Evolutionary conservation across 2,329 filamentous ascomycete genomes (phyloP).

Genomic region (Elsinoe australis): DNA sequence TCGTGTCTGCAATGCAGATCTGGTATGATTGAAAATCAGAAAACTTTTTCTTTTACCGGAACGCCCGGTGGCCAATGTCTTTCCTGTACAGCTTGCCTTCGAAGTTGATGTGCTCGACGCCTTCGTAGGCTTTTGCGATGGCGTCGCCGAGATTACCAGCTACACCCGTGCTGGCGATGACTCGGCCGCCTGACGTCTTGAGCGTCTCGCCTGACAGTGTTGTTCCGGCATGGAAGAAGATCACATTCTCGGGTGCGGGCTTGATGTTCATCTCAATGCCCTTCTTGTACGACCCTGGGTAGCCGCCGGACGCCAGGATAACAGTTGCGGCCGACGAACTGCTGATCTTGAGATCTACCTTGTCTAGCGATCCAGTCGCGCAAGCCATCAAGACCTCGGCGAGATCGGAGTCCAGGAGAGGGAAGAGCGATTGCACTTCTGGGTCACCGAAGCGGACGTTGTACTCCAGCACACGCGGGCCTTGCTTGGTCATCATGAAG

Average conservation of each 20-base stretch:
- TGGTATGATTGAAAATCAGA: not conserved
- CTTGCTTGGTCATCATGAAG: slow-evolving; percentile 80
- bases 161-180: slow-evolving; percentile 85
- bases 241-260: slow-evolving; percentile 43
- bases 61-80: slow-evolving; percentile 65
- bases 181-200: slow-evolving; percentile 74
- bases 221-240: slow-evolving; percentile 89
- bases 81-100: slow-evolving; percentile 85
- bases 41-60: slow-evolving; percentile 22
- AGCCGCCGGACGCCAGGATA: slow-evolving; percentile 86
- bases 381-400: slow-evolving; percentile 85
- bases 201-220: slow-evolving; percentile 56
- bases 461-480: slow-evolving; percentile 81
- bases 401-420: slow-evolving; percentile 76
- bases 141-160: slow-evolving; percentile 70
- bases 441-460: slow-evolving; percentile 91
- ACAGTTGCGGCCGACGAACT: slow-evolving; percentile 74
- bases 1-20: slow-evolving; percentile 7
- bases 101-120: slow-evolving; percentile 72
- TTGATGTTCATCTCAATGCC: slow-evolving; percentile 55
- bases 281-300: slow-evolving; percentile 79
- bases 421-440: slow-evolving; percentile 79
- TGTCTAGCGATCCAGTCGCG: slow-evolving; percentile 64
- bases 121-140: slow-evolving; percentile 79
- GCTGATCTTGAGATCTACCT: slow-evolving; percentile 26